Conservation (phyloP, 2,329 filamentous ascomycete species). For the Fusarium pseudonygamai region DNA sequence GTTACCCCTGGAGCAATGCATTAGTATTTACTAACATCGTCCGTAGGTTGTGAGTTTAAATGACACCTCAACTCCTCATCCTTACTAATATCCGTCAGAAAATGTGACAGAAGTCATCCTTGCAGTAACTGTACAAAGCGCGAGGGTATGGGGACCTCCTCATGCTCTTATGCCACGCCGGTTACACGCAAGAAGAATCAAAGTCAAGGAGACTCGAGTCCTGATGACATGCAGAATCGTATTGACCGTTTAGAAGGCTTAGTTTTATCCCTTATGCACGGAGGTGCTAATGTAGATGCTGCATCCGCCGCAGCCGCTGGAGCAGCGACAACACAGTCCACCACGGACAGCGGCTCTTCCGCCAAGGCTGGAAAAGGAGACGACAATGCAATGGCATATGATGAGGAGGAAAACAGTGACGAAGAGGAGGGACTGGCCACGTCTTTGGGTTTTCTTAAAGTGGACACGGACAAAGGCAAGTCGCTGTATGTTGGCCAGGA, state of each 20-base stretch:
- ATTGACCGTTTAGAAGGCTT: conserved; percentile 94
- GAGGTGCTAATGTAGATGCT: conserved; percentile 67
- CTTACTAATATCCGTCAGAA: conserved; percentile 60
- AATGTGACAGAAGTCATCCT: conserved; percentile 91
- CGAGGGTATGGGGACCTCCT: conserved; percentile 80
- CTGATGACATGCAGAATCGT: conserved; percentile 98
- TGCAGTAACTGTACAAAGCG: conserved; percentile 96
- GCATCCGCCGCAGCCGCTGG: conserved; percentile 48
- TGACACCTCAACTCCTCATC: neutral
- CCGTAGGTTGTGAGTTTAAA: conserved; percentile 50
- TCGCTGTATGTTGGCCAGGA: conserved; percentile 84
- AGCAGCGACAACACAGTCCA: conserved; percentile 50
- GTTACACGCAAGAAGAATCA: conserved; percentile 77
- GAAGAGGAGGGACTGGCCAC: conserved; percentile 74
- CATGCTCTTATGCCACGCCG: conserved; percentile 86
- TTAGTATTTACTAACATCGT: conserved; percentile 45
- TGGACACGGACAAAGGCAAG: conserved; percentile 80
- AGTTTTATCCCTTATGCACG: conserved; percentile 94
- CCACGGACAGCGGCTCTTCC: conserved; percentile 57
- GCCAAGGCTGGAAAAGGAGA: conserved; percentile 64
- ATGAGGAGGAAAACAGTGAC: conserved; percentile 71
- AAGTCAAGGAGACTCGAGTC: conserved; percentile 67
- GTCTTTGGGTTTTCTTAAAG: conserved; percentile 83
- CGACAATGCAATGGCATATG: conserved; percentile 58
- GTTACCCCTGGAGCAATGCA: conserved; percentile 44